A percentile compares a stretch with the other conserved stretches of the same genome.
Conservation (phyloP, 192 early-diverging fungal genomes). For the Coemansia sp. region DNA sequence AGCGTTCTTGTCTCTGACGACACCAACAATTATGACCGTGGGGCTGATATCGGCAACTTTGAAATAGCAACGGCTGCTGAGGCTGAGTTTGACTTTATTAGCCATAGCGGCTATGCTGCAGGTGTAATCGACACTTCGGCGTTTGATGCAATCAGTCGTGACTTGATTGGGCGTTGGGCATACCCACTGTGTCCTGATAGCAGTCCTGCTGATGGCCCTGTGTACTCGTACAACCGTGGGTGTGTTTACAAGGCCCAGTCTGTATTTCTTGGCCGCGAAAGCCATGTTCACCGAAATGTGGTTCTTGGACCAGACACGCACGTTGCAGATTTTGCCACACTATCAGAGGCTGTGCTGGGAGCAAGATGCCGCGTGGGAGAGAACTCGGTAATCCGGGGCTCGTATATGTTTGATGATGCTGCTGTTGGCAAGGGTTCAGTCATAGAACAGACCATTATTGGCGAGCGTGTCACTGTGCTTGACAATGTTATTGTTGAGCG, state of each 20-base stretch:
- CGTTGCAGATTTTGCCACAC: conserved; percentile 70
- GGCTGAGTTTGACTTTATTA: conserved; percentile 9
- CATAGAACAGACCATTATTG: conserved; percentile 75
- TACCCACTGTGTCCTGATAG: conserved; percentile 93
- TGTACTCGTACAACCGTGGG: conserved; percentile 74
- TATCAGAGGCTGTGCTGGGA: conserved; percentile 84
- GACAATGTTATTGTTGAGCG: conserved; percentile 66
- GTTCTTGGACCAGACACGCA: conserved; percentile 74
- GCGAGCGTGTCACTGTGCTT: conserved; percentile 65
- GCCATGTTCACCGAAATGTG: conserved; percentile 71
- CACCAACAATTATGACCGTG: neutral
- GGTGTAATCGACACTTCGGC: conserved; percentile 61
- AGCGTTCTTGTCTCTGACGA: conserved; percentile 64
- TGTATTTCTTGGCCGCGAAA: conserved; percentile 70
- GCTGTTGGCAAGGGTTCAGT: conserved; percentile 67
- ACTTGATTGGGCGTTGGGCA: conserved; percentile 88
- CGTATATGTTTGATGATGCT: conserved; percentile 83
- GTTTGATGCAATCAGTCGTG: conserved; percentile 71
- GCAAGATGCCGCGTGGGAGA: conserved; percentile 76
- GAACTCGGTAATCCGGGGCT: conserved; percentile 74
- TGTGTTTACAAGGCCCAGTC: conserved; percentile 82
- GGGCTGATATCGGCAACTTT: neutral
- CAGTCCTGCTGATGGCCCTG: conserved; percentile 67
- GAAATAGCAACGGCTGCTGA: neutral
- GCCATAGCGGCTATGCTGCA: conserved; percentile 61